Percentiles rank a stretch among this genome's conserved stretches.
phyloP scores from a whole-genome alignment of 2,329 filamentous ascomycete species.

The Sporothrix brunneoviolacea region DNA sequence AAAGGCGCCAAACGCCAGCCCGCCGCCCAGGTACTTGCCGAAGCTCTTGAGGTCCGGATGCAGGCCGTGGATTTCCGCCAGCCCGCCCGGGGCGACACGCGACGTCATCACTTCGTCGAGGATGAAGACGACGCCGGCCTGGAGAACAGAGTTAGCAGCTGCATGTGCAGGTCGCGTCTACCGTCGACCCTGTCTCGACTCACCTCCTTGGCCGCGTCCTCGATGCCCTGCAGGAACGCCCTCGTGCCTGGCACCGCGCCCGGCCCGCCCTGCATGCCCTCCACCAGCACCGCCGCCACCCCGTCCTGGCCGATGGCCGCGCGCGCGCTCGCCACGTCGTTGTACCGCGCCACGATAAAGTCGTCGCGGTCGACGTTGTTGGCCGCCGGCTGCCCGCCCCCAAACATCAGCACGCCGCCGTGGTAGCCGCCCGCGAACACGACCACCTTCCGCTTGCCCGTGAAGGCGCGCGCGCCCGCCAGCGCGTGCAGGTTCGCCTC shows the following conservation, averaged over 20 bases:
- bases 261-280: constrained; percentile 57
- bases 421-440: constrained; percentile 44
- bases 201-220: constrained; percentile 40
- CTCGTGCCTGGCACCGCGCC: constrained; percentile 45
- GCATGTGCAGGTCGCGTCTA: no score
- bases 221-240: constrained; percentile 50
- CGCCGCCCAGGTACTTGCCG: constrained; percentile 54
- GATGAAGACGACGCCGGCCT: constrained; percentile 49
- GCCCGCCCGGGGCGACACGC: constrained; percentile 47
- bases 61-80: constrained; percentile 52
- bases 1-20: constrained; percentile 53
- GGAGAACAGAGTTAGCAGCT: not conserved
- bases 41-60: constrained; percentile 45
- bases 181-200: no score
- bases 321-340: constrained; percentile 45
- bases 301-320: constrained; percentile 32
- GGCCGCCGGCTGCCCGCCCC: constrained; percentile 26
- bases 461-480: constrained; percentile 42
- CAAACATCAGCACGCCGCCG: constrained; percentile 36
- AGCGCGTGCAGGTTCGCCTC: constrained; percentile 56
- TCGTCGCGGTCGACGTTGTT: constrained; percentile 44
- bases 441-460: constrained; percentile 38
- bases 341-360: constrained; percentile 55
- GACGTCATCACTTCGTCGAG: constrained; percentile 67
- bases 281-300: constrained; percentile 58